Evolutionary conservation across 73 alveolate species (phyloP).

Genomic region (Tetrahymena borealis): DNA sequence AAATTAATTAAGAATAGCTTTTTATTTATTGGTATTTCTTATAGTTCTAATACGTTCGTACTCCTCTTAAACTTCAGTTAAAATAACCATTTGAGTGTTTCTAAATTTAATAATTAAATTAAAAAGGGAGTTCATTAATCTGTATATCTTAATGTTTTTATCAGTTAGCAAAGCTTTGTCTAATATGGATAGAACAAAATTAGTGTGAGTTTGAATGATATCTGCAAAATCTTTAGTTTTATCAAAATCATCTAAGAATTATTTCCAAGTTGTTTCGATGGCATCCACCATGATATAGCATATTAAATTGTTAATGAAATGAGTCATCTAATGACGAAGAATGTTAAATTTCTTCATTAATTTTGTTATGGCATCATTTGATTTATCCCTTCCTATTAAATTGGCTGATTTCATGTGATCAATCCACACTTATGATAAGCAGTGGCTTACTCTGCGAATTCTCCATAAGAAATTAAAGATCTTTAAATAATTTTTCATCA

Average conservation of each 20-base stretch:
- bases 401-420: constrained; percentile 48
- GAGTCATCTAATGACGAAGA: constrained; percentile 72
- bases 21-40: constrained; percentile 17
- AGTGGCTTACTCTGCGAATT: constrained; percentile 80
- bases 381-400: constrained; percentile 51
- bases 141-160: constrained; percentile 56
- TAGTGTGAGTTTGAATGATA: constrained; percentile 62
- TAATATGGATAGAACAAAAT: constrained; percentile 65
- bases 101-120: constrained; percentile 73
- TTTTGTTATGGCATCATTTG: constrained; percentile 56
- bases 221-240: constrained; percentile 78
- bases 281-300: constrained; percentile 90
- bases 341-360: constrained; percentile 42
- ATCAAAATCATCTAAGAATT: constrained; percentile 67
- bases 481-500: constrained; percentile 73
- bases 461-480: constrained; percentile 91
- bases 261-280: constrained; percentile 87
- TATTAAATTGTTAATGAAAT: constrained; percentile 80
- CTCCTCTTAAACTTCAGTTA: constrained; percentile 62
- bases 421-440: constrained; percentile 70
- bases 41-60: constrained; percentile 10
- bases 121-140: constrained; percentile 62
- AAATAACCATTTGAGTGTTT: constrained; percentile 58
- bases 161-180: constrained; percentile 75
- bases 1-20: not conserved